Evolutionary conservation across 1,139 yeast species (phyloP), one percentile per base, ranked within the genome.

Genomic region (Pichia inconspicua): DNA sequence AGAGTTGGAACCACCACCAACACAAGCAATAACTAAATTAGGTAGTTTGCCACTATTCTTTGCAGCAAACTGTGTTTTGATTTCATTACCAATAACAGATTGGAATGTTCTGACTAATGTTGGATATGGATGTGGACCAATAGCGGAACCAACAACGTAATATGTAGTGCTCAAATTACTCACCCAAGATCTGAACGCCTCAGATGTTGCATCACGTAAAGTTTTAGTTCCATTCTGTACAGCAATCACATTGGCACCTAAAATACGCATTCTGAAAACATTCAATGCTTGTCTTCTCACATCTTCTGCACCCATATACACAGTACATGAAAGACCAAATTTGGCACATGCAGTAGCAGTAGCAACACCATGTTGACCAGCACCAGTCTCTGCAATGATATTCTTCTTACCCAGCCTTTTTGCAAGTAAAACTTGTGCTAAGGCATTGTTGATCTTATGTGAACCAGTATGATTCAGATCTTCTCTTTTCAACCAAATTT

Each of bases 361-460:
- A 42, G 99, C 99, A 41, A 92, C 99, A 72, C 99, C 99, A 66
- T 92, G 99, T 73, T 92, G 99, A 55, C 99, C 99, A 48, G 99
- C 99, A 68, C 99, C 99, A 42, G 99, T 92, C 72, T 92, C 99
- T 42, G 99, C 99, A 65, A 92, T 92, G 53, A 92, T 80, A 59
- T 85, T 82, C 53, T 73, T 81, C 73, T 92, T 92, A 44, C 98
- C 98, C 58, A 94, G 74, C 66, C 98, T 78, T 67, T 77, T 86
- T 36, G 98, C 98, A 58, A 92, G 75, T 53, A 92, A 74, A 25
- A 88, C 92, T 72, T 92, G 99, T 22, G 97, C 97, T 55, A 92
- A 71, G 27, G 98, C 97, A 62, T 92, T 92, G 69, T 92, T 92
- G 65, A 92, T 92, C 70, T 92, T 92, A 71, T 92, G 99, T 39